phyloP scores from a whole-genome alignment of 495 filamentous ascomycete genomes.

The Aspergillus taichungensis region DNA sequence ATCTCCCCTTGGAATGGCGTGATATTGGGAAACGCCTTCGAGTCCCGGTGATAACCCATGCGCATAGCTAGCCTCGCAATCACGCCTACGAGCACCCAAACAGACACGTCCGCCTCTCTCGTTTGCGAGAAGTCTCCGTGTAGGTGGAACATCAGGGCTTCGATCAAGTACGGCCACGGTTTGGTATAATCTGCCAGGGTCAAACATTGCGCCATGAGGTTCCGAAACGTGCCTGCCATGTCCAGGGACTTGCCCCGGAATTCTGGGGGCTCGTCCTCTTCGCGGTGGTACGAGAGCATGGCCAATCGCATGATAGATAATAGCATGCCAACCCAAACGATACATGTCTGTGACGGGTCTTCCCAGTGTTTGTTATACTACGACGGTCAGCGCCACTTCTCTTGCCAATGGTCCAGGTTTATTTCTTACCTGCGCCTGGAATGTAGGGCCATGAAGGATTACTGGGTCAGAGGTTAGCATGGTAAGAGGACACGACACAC shows the following conservation, averaged over 20 bases:
- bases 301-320: constrained; percentile 85
- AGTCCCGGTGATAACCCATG: constrained; percentile 94
- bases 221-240: constrained; percentile 69
- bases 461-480: constrained; percentile 45
- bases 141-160: constrained; percentile 78
- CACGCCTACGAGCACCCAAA: constrained; percentile 75
- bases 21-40: constrained; percentile 73
- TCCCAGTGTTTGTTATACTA: constrained; percentile 84
- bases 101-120: constrained; percentile 69
- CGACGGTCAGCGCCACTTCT: constrained; percentile 1
- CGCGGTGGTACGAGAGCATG: constrained; percentile 81
- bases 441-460: constrained; percentile 79
- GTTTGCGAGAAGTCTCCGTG: constrained; percentile 71
- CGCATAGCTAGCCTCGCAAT: constrained; percentile 80
- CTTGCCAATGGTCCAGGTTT: neutral
- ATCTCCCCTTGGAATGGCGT: constrained; percentile 87
- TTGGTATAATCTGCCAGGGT: constrained; percentile 85
- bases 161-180: constrained; percentile 76
- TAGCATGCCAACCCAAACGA: constrained; percentile 84
- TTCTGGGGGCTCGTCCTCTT: constrained; percentile 87
- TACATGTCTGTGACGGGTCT: constrained; percentile 65
- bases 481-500: neutral
- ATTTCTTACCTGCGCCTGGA: constrained; percentile 52
- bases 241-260: constrained; percentile 62
- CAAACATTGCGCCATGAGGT: constrained; percentile 79